Evolutionary conservation across 129 eudicot genomes (phyloP).

Genomic region (Sambucus nigra): DNA sequence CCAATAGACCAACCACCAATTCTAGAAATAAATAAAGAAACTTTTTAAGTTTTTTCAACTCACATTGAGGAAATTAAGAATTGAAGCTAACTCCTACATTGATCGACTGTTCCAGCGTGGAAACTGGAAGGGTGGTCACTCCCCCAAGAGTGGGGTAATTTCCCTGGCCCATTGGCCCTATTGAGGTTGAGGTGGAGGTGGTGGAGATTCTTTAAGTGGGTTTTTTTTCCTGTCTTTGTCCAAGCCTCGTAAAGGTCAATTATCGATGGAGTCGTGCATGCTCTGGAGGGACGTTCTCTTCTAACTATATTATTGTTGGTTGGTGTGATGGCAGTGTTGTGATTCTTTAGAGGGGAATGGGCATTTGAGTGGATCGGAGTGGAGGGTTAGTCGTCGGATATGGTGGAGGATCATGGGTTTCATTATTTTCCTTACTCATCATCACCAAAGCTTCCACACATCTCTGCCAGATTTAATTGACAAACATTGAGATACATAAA

Average conservation of each 20-base stretch:
- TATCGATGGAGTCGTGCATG: constrained; percentile 72
- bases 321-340: neutral
- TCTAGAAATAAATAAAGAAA: constrained; percentile 11
- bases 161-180: constrained; percentile 41
- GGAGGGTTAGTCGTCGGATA: constrained; percentile 35
- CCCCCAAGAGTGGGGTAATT: constrained; percentile 57
- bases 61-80: constrained; percentile 85
- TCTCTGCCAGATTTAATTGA: too few species aligned
- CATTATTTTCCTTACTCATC: too few species aligned
- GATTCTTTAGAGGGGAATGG: constrained; percentile 1
- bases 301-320: constrained; percentile 24
- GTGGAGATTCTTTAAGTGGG: constrained; percentile 26
- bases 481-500: too few species aligned
- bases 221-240: constrained; percentile 38
- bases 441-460: too few species aligned
- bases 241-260: constrained; percentile 54
- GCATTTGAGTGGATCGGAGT: constrained; percentile 47
- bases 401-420: constrained; percentile 16
- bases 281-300: constrained; percentile 88
- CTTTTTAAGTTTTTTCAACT: constrained; percentile 13
- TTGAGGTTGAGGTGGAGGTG: constrained; percentile 35
- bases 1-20: too few species aligned
- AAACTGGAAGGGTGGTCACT: constrained; percentile 55
- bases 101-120: constrained; percentile 84
- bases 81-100: constrained; percentile 90